Percentiles rank a stretch among this genome's conserved stretches.
Evolutionary conservation across 2,329 filamentous ascomycete genomes (phyloP).

Genomic region (Mycocentrospora acerina): DNA sequence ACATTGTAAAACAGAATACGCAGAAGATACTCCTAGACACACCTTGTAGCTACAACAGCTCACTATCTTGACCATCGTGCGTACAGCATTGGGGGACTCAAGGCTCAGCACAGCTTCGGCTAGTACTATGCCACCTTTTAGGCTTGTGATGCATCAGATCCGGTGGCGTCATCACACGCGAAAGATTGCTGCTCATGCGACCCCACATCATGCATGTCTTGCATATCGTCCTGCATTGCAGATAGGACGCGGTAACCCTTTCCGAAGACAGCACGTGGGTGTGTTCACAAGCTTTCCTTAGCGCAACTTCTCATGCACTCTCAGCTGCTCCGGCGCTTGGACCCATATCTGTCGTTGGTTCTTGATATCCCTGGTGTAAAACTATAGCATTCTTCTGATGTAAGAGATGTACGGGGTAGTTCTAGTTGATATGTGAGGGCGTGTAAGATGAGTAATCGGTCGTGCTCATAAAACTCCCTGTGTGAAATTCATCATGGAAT

Average conservation of each 20-base stretch:
- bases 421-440: too few species aligned
- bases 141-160: constrained; percentile 37
- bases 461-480: too few species aligned
- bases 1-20: constrained; percentile 88
- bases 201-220: constrained; percentile 92
- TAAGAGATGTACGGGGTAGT: too few species aligned
- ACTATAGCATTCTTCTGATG: too few species aligned
- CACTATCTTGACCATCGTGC: constrained; percentile 80
- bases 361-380: too few species aligned
- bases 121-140: constrained; percentile 34
- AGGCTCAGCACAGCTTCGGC: constrained; percentile 51
- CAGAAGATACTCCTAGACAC: constrained; percentile 83
- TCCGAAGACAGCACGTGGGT: constrained; percentile 93
- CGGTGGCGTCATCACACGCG: constrained; percentile 75
- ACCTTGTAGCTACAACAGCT: constrained; percentile 74
- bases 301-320: constrained; percentile 84
- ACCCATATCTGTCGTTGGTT: constrained; percentile 89
- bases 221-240: constrained; percentile 83
- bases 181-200: constrained; percentile 85
- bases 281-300: constrained; percentile 82
- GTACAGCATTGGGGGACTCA: constrained; percentile 70
- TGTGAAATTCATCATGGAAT: too few species aligned
- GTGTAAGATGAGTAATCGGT: too few species aligned
- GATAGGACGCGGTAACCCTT: constrained; percentile 91
- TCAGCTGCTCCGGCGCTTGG: constrained; percentile 85